Conservation (phyloP, 768 basidiomycete genomes). For the Tulasnella sp. region DNA sequence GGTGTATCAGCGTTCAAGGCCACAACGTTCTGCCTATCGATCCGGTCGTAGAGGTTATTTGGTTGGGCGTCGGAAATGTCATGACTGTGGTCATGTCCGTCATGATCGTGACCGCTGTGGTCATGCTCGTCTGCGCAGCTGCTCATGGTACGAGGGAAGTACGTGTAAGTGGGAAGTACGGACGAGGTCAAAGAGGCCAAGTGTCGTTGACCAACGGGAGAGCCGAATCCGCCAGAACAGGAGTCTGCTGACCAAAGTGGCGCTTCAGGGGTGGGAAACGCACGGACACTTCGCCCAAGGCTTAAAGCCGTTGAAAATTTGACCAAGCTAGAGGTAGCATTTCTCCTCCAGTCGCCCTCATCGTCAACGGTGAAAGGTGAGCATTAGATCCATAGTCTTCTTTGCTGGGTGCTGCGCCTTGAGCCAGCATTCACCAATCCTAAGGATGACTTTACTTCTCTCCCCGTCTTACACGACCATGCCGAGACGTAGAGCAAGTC, state of each 20-base stretch:
- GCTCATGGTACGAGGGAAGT: constrained; percentile 56
- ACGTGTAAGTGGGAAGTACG: neutral
- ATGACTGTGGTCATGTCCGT: constrained; percentile 45
- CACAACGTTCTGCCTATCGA: constrained; percentile 75
- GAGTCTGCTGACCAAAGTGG: constrained; percentile 8
- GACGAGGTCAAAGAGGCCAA: neutral
- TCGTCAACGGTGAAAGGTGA: neutral
- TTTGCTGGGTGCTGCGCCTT: neutral
- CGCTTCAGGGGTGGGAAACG: constrained; percentile 4
- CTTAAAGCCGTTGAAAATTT: constrained; percentile 24
- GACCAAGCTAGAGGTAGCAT: neutral
- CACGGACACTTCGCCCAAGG: neutral
- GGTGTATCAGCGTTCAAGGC: constrained; percentile 64
- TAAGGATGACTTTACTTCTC: constrained; percentile 74
- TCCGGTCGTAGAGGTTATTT: constrained; percentile 68
- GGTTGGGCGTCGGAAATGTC: constrained; percentile 48
- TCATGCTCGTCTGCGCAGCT: constrained; percentile 56
- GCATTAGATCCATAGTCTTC: neutral
- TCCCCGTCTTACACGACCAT: constrained; percentile 90
- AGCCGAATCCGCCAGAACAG: neutral
- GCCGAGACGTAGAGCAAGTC: constrained; percentile 65
- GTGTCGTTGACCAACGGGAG: neutral
- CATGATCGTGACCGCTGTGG: constrained; percentile 50
- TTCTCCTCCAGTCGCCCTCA: neutral
- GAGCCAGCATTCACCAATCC: neutral